Conservation (phyloP, 2,329 filamentous ascomycete species). For the Neoarthrinium moseri region DNA sequence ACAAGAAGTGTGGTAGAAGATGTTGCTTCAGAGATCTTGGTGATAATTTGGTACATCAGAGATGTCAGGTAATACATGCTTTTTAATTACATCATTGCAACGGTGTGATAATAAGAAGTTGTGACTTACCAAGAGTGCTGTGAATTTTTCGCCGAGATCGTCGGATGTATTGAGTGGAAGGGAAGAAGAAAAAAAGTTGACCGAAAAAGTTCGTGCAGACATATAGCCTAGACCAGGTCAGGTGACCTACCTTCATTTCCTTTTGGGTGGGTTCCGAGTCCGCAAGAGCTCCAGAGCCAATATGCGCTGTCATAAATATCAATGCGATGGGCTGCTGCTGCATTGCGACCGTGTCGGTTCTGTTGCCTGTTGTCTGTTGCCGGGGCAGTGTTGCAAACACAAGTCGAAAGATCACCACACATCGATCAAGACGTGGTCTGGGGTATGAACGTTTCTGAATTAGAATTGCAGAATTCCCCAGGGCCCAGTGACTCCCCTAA, state of each 20-base stretch:
- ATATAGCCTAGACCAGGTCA: slow-evolving; percentile 5
- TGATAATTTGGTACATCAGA: slow-evolving; percentile 61
- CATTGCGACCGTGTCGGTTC: neutral
- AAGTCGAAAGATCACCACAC: slow-evolving; percentile 1
- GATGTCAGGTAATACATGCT: slow-evolving; percentile 61
- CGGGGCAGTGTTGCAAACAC: neutral
- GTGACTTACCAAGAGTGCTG: slow-evolving; percentile 19
- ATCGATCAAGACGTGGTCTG: neutral
- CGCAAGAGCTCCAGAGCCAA: neutral
- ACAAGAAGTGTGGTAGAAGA: slow-evolving; percentile 10
- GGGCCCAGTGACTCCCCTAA: slow-evolving; percentile 24
- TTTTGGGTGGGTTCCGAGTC: slow-evolving; percentile 2
- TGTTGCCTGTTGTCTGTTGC: neutral
- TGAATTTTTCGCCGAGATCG: too few species aligned
- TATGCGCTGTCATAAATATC: too few species aligned
- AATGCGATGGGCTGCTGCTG: neutral
- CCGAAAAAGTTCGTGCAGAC: neutral
- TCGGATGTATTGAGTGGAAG: slow-evolving; percentile 4
- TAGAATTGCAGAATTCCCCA: slow-evolving; percentile 22
- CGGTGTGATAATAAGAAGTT: slow-evolving; percentile 3
- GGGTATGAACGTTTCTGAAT: slow-evolving; percentile 11
- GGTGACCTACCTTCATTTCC: slow-evolving; percentile 5
- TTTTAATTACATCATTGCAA: slow-evolving; percentile 49
- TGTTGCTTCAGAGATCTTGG: slow-evolving; percentile 68
- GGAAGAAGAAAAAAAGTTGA: slow-evolving; percentile 1